Percentiles rank a stretch among this genome's conserved stretches.
phyloP scores from a whole-genome alignment of 2,329 filamentous ascomycete species.

The Lomentospora prolificans region DNA sequence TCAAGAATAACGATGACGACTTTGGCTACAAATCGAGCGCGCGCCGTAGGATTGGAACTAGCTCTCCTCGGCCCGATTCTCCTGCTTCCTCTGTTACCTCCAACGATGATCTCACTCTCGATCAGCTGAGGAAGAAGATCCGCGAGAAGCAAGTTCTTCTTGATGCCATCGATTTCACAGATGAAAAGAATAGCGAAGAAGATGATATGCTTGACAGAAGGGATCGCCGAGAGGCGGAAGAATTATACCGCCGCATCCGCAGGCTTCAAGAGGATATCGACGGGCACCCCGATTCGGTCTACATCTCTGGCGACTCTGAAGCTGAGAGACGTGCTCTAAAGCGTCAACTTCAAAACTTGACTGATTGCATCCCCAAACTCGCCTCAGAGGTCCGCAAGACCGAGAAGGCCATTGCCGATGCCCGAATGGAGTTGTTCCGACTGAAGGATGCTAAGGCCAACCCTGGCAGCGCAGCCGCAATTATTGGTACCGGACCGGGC shows the following conservation, averaged over 20 bases:
- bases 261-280: slow-evolving; percentile 93
- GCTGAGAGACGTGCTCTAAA: slow-evolving; percentile 80
- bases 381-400: slow-evolving; percentile 86
- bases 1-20: slow-evolving; percentile 91
- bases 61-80: slow-evolving; percentile 72
- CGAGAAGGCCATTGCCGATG: slow-evolving; percentile 87
- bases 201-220: slow-evolving; percentile 85
- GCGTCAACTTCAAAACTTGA: slow-evolving; percentile 78
- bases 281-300: slow-evolving; percentile 65
- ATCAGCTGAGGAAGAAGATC: slow-evolving; percentile 87
- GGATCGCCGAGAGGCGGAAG: slow-evolving; percentile 85
- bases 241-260: slow-evolving; percentile 84
- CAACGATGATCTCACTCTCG: slow-evolving; percentile 72
- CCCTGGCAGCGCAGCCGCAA: slow-evolving; percentile 66
- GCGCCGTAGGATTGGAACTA: slow-evolving; percentile 70
- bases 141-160: slow-evolving; percentile 88
- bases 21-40: slow-evolving; percentile 91
- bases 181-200: slow-evolving; percentile 81
- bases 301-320: slow-evolving; percentile 65
- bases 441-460: slow-evolving; percentile 88
- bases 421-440: slow-evolving; percentile 84
- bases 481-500: slow-evolving; percentile 88
- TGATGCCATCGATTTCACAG: slow-evolving; percentile 92
- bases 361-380: slow-evolving; percentile 82
- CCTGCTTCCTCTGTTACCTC: slow-evolving; percentile 57